Percentiles rank a stretch among this genome's conserved stretches.
phyloP scores from a whole-genome alignment of 2,329 filamentous ascomycete species.

The Penicillium aurantiogriseum region DNA sequence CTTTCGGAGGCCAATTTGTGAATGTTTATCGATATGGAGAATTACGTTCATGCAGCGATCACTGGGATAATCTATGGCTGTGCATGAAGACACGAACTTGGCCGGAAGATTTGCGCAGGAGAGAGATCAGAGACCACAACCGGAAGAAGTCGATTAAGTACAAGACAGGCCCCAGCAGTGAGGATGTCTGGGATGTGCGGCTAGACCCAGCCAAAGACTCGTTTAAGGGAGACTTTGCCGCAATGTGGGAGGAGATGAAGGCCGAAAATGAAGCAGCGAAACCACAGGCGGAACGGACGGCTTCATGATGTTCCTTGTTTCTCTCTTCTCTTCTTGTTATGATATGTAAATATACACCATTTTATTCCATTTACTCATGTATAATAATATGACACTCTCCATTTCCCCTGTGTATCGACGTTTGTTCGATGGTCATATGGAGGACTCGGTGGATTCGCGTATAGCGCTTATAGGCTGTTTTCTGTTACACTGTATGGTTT shows the following conservation, averaged over 20 bases:
- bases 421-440: neutral
- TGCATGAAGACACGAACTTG: conserved; percentile 82
- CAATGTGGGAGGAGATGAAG: conserved; percentile 43
- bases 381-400: conserved; percentile 10
- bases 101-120: conserved; percentile 58
- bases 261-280: conserved; percentile 41
- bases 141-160: conserved; percentile 65
- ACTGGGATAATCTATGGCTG: conserved; percentile 95
- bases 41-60: conserved; percentile 73
- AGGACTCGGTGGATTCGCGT: neutral
- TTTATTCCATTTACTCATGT: conserved; percentile 3
- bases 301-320: conserved; percentile 11
- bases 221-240: conserved; percentile 46
- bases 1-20: conserved; percentile 85
- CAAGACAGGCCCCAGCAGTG: conserved; percentile 69
- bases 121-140: conserved; percentile 65
- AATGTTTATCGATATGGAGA: conserved; percentile 84
- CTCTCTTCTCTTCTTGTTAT: conserved; percentile 7
- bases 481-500: neutral
- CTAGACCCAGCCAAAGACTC: conserved; percentile 58
- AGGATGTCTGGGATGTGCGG: conserved; percentile 85
- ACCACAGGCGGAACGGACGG: conserved; percentile 25
- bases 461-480: neutral
- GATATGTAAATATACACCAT: conserved; percentile 15
- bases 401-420: neutral